A percentile compares a stretch with the other conserved stretches of the same genome.
Conservation (phyloP, 2,329 filamentous ascomycete species). For the Didymella sp. region DNA sequence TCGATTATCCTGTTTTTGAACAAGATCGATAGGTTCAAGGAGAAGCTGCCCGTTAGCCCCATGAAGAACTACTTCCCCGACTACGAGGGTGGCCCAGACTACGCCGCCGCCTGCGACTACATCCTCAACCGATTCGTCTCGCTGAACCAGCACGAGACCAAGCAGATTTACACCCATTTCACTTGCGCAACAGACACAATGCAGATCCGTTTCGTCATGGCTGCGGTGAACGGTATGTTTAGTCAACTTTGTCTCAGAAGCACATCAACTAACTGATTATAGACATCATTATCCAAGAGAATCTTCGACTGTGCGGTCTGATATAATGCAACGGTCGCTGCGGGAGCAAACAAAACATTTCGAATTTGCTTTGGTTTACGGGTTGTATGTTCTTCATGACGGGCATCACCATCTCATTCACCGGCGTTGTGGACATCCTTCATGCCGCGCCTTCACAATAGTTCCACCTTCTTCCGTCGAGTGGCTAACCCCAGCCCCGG, state of each 20-base stretch:
- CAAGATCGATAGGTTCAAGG: slow-evolving; percentile 78
- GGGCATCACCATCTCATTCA: slow-evolving; percentile 42
- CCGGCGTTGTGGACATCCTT: slow-evolving; percentile 49
- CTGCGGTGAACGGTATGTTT: slow-evolving; percentile 91
- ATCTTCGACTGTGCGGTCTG: slow-evolving; percentile 93
- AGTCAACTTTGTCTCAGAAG: background rate
- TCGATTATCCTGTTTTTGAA: slow-evolving; percentile 77
- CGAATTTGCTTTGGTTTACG: slow-evolving; percentile 44
- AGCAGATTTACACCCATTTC: slow-evolving; percentile 99
- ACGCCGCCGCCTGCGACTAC: slow-evolving; percentile 95
- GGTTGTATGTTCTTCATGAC: slow-evolving; percentile 48
- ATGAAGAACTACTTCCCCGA: slow-evolving; percentile 81
- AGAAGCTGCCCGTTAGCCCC: slow-evolving; percentile 74
- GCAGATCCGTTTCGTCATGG: slow-evolving; percentile 99
- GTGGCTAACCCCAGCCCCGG: slow-evolving; percentile 41
- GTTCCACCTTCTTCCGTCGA: slow-evolving; percentile 37
- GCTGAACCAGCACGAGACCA: slow-evolving; percentile 98
- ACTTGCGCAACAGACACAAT: slow-evolving; percentile 98
- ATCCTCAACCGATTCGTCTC: slow-evolving; percentile 98
- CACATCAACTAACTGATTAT: slow-evolving; percentile 51
- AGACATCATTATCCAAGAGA: slow-evolving; percentile 99
- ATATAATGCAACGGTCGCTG: slow-evolving; percentile 68
- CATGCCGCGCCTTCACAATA: slow-evolving; percentile 27
- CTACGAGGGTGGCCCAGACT: slow-evolving; percentile 89
- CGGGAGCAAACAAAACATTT: slow-evolving; percentile 37